Base-by-base conservation (phyloP, 495 filamentous ascomycete species). In the Aspergillus cavernicola region DNA sequence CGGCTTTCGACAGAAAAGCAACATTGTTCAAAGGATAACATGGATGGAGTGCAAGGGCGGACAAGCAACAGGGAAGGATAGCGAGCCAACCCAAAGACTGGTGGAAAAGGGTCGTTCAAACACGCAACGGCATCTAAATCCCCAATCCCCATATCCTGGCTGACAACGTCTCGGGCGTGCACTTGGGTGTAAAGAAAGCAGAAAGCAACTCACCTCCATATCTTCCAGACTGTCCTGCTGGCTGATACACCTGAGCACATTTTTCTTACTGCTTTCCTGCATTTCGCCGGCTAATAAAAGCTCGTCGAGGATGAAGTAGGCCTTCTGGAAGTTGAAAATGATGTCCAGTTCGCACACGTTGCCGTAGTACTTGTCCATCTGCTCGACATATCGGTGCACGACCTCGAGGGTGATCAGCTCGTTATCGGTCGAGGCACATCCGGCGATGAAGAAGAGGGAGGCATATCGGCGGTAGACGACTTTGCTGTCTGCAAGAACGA, bases 281-380 rank as follows among this genome's bases (percentile, higher is more conserved):
- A 99, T 86, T 69, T 99, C 93, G 32, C 93, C 93, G 2, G 95
- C 93, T 54, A 99, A 68, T 60, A 99, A 79, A 42, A 99, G 80
- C 77, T 99, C 93, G 64, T 99, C 93, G 19, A 99, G 80, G 61
- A 99, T 97, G 71, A 95, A 97, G 70, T 99, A 99, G 49, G 95
- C 93, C 75, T 97, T 97, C 67, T 97, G 93, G 70, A 97, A 97
- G 71, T 97, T 97, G 81, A 99, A 99, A 64, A 97, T 96, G 66
- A 98, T 93, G 64, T 98, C 93, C 59, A 98, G 78, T 77, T 99
- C 95, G 83, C 93, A 99, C 52, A 99, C 93, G 72, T 99, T 99
- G 69, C 93, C 93, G 67, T 99, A 99, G 79, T 97, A 99, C 69
- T 97, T 99, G 80, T 99, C 93, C 93, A 97, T 99, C 75, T 97